Evolutionary conservation across 2,329 filamentous ascomycete species (phyloP).

Genomic region (Cladosporium colombiae): DNA sequence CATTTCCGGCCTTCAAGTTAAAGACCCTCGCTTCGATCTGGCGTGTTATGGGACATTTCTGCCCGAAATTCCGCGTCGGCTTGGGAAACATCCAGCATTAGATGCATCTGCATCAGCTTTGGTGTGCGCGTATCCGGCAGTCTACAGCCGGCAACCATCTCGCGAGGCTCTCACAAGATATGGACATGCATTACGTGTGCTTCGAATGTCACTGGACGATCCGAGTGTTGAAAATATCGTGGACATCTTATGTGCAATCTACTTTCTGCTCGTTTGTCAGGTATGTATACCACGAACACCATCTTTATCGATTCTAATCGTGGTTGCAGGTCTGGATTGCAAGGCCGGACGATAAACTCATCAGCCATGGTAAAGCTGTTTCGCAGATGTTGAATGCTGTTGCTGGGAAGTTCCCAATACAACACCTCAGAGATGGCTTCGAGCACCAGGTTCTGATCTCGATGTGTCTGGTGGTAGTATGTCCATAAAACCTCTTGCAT

Average conservation of each 20-base stretch:
- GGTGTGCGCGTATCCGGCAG: constrained; percentile 18
- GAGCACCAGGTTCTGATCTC: constrained; percentile 13
- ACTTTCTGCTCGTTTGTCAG: constrained; percentile 23
- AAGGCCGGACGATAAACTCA: constrained; percentile 7
- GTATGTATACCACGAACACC: constrained; percentile 6
- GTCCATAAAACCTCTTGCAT: background rate
- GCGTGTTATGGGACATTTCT: constrained; percentile 22
- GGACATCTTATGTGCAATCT: constrained; percentile 22
- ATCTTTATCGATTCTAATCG: background rate
- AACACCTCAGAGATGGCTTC: constrained; percentile 1
- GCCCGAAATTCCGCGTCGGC: constrained; percentile 10
- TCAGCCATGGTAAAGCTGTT: constrained; percentile 17
- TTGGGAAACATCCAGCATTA: constrained; percentile 22
- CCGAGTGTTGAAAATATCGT: background rate
- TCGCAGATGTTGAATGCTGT: constrained; percentile 15
- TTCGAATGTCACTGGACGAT: constrained; percentile 17
- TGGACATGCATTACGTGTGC: constrained; percentile 7
- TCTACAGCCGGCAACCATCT: background rate
- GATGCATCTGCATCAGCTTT: constrained; percentile 23
- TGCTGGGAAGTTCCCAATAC: constrained; percentile 9
- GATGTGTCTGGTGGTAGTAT: constrained; percentile 16
- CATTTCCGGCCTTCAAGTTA: constrained; percentile 11
- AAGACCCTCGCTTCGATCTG: constrained; percentile 19
- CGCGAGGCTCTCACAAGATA: constrained; percentile 17
- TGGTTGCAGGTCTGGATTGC: background rate